Base-by-base conservation (phyloP, 1,139 yeast species). In the Lodderomyces pseudojiufengensis region DNA sequence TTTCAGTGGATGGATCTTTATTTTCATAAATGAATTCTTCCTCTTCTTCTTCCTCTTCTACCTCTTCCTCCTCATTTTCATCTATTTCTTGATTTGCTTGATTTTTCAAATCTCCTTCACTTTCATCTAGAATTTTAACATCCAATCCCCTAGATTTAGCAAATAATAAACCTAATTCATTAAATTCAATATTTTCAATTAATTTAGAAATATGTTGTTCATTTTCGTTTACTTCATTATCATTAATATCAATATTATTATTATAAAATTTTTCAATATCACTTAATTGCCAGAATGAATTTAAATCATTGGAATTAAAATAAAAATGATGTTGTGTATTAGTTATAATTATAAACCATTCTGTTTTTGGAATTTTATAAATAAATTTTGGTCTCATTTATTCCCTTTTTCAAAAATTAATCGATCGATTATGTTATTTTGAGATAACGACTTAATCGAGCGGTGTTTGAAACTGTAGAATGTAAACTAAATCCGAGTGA, bases 261-360 rank as follows among this genome's bases (percentile, higher is more conserved):
- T 36, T 45, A 36, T 46, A 45, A 6, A 31, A 35, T 9, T 40
- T 41, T 15, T 42, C 43, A 13, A 62, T 27, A 33, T 64, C 69
- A 23, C 48, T 34, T 27, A 64, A 44, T 46, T 63, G 70, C 72
- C 72, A 65, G 35, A 50, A 61, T 4, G 68, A 54, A 15, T 36
- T 26, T 20, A 44, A 43, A 12, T 48, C 41, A 1, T 22, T 29
- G 9, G 41, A 35, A 42, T 63, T 54, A 41, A 51, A 64, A 47
- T 64, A 65, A 40, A 63, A 65, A 43, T 65, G 72, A 14, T 40
- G 31, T 0, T 54, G 57, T 2, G 43, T 45, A 20, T 54, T 44
- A 2, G 66, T 60, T 12, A 65, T 36, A n/a, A 64, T 52, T 9
- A 65, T 42, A 30, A 52, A 49, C 70, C 70, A 65, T 18, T 44